A percentile compares a stretch with the other conserved stretches of the same genome.
These are phyloP conservation scores for Ambrosia hybrid DNA, from an alignment of 140 eudicot genomes.

Conservation along the genomic window DNA sequence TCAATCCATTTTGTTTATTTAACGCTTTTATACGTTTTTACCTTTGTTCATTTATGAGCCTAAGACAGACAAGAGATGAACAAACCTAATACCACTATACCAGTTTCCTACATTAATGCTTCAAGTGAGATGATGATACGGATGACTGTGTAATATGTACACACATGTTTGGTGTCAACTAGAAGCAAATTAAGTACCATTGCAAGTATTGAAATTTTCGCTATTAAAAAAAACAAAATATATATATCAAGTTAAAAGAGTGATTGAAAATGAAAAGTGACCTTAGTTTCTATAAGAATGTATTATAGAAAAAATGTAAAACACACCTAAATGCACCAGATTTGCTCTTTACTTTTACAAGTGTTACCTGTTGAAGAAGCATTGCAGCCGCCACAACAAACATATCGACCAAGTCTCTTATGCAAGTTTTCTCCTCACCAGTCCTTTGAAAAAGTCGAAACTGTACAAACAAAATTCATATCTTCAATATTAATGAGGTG, in stretches of 20 bases:
- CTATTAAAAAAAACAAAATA: not conserved
- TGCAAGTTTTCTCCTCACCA: constrained; percentile 66
- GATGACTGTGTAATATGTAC: not conserved
- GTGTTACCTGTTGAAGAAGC: not conserved
- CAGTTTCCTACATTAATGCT: not conserved
- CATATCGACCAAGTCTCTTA: constrained; percentile 25
- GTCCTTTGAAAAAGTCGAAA: constrained; percentile 93
- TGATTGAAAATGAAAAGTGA: not conserved
- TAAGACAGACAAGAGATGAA: too few species aligned
- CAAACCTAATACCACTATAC: not conserved
- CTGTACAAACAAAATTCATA: constrained; percentile 39
- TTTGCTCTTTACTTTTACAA: constrained; percentile 11
- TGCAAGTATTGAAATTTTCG: not conserved
- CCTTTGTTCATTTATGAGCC: too few species aligned
- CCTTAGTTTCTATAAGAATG: not conserved
- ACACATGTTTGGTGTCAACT: not conserved
- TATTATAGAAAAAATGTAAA: not conserved
- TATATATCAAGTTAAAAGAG: not conserved
- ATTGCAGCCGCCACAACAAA: not conserved
- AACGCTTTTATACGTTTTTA: too few species aligned
- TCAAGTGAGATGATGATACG: not conserved
- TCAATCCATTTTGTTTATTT: too few species aligned
- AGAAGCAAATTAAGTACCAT: constrained; percentile 2
- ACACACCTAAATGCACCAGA: not conserved
- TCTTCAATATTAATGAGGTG: not conserved